phyloP scores from a whole-genome alignment of 495 filamentous ascomycete species.

The Acidiella bohemica region DNA sequence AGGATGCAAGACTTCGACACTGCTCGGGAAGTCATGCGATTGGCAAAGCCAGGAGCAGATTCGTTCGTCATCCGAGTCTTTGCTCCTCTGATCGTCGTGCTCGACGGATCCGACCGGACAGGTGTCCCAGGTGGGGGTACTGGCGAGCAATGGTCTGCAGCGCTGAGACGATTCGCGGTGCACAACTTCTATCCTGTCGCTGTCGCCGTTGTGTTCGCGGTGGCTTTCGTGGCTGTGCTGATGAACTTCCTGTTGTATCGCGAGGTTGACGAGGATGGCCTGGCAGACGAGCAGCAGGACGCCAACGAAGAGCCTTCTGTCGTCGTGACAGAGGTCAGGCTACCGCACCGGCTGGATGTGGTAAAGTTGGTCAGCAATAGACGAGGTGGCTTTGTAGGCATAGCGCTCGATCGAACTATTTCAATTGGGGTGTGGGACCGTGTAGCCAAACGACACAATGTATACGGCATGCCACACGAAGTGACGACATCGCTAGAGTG shows the following conservation, averaged over 20 bases:
- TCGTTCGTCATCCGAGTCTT: conserved; percentile 56
- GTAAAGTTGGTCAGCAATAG: conserved; percentile 43
- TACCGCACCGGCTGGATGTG: conserved; percentile 50
- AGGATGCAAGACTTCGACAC: conserved; percentile 61
- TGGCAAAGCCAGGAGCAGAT: conserved; percentile 50
- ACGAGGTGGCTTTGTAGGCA: conserved; percentile 48
- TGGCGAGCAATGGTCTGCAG: conserved; percentile 24
- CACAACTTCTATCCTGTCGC: conserved; percentile 45
- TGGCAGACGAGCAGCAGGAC: conserved; percentile 28
- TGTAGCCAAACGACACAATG: conserved; percentile 22
- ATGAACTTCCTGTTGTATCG: conserved; percentile 54
- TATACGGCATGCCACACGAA: conserved; percentile 28
- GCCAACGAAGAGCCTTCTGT: conserved; percentile 35
- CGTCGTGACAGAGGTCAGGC: conserved; percentile 42
- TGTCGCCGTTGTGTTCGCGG: conserved; percentile 39
- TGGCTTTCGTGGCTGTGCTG: conserved; percentile 44
- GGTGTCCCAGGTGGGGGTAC: conserved; percentile 27
- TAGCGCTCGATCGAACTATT: conserved; percentile 50
- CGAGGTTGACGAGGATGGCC: conserved; percentile 29
- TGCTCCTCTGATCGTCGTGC: conserved; percentile 52
- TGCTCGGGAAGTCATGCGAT: conserved; percentile 52
- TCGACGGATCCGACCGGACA: conserved; percentile 48
- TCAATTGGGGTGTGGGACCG: conserved; percentile 38
- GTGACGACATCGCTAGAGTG: conserved; percentile 24
- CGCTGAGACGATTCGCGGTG: conserved; percentile 41